Base-by-base conservation (phyloP, 768 basidiomycete species). In the Termitomyces sp. region DNA sequence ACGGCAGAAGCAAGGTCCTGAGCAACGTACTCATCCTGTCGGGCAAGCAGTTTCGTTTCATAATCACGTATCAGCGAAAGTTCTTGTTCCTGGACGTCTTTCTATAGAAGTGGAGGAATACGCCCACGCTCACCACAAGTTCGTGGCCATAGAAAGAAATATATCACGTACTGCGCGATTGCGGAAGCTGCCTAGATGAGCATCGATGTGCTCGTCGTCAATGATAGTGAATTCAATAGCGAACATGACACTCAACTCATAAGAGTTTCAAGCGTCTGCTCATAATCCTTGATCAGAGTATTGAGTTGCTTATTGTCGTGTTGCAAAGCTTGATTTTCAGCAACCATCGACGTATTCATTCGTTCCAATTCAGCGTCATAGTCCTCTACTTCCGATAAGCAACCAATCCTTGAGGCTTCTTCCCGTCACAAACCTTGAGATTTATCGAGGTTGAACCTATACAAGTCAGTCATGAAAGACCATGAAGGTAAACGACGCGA, bases 261-360 rank as follows among this genome's bases (percentile, higher is more conserved):
- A 47, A 98, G 85, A 7, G 82, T 91, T 72, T 99, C 97, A 35
- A 99, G 76, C 0, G 96, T 98, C 68, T 93, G 90, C 70, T 99
- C 97, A 68, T 97, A 98, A 70, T 99, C 97, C 67, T 95, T 95
- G 66, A 98, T 88, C 55, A 99, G 77, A 5, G 82, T 77, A 63
- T 88, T 91, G 35, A 99, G 80, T 66, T 98, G 96, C 70, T 97
- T 96, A 78, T 98, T 99, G 75, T 98, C 97, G 65, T 96, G 84
- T 66, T 91, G 84, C 46, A 99, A 77, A 6, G 77, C 74, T 65
- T 90, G 88, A 70, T 98, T 99, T 71, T 99, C 95, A 26, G 82
- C 74, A 5, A 82, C 75, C 67, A 98, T 87, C 50, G 84, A 79
- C 4, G 79, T 73, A 63, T 95, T 95, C 87, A 97, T 93, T 48